phyloP scores from a whole-genome alignment of 371 early-diverging fungal genomes.

The Basidiobolus heterosporus region DNA sequence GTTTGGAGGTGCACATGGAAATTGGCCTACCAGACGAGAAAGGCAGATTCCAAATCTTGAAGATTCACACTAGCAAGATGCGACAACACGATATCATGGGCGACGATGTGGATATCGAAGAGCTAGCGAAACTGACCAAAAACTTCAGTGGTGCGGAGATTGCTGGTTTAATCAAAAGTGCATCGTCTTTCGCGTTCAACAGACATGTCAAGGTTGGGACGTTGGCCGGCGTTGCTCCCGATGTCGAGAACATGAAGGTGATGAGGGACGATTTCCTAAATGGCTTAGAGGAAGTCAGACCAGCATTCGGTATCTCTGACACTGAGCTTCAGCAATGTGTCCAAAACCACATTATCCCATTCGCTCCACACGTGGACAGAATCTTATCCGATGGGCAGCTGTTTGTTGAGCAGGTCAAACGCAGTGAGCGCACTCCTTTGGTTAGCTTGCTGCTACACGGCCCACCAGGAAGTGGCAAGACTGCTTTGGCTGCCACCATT shows the following conservation, averaged over 20 bases:
- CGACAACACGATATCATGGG: slow-evolving; percentile 69
- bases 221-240: slow-evolving; percentile 57
- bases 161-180: slow-evolving; percentile 86
- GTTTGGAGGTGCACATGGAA: slow-evolving; percentile 95
- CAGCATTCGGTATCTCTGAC: slow-evolving; percentile 95
- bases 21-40: slow-evolving; percentile 84
- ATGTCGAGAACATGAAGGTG: slow-evolving; percentile 80
- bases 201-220: slow-evolving; percentile 89
- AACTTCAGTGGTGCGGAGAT: slow-evolving; percentile 99
- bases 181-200: slow-evolving; percentile 97
- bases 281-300: slow-evolving; percentile 92
- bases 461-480: slow-evolving; percentile 89
- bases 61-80: slow-evolving; percentile 89
- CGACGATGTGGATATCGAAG: slow-evolving; percentile 73
- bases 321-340: slow-evolving; percentile 75
- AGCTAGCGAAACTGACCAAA: slow-evolving; percentile 85
- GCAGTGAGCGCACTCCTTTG: slow-evolving; percentile 67
- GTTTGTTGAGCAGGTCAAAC: slow-evolving; percentile 74
- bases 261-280: slow-evolving; percentile 82
- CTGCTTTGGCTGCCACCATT: slow-evolving; percentile 92
- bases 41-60: slow-evolving; percentile 84
- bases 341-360: slow-evolving; percentile 72
- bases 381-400: slow-evolving; percentile 45
- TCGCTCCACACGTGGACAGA: slow-evolving; percentile 47
- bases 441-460: slow-evolving; percentile 83